Base-by-base conservation (phyloP, 129 eudicot species). In the Saussurea involucrata region DNA sequence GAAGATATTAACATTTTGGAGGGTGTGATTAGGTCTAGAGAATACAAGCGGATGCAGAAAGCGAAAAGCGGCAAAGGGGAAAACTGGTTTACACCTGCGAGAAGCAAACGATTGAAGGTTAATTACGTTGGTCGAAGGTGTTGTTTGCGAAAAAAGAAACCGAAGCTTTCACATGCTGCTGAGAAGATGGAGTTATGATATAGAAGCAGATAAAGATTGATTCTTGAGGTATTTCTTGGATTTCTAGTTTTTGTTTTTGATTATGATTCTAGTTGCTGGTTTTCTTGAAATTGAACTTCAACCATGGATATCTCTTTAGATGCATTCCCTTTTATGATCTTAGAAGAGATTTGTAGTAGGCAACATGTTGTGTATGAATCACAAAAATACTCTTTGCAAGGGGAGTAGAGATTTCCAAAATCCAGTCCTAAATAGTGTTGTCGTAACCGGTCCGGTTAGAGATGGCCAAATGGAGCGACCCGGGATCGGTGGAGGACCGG, bases 1-100 rank as follows among this genome's bases (percentile, higher is more conserved):
- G 97, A 92, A 76, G 97, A 92, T 83, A 72, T 92, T 7, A 84
- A 72, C 67, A 76, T 92, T 55, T 80, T 88, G 78, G 86, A 90
- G 28, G 87, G 86, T 73, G 97, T 77, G 29, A 77, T 92, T 71
- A 76, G 90, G 68, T 92, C 96, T 1, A 84, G 92, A 81, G 97
- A 92, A 49, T 87, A 92, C 87, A 88, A 86, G 77, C 80, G 83
- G 32, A 66, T 77, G 61, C 64, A 81, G 7, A 86, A 87, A 71
- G 86, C 83, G 69, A 89, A 84, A 83, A 36, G 60, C 3, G 72
- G 63, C 72, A 81, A 29, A 44, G 82, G 21, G 21, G 85, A 75
- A n/a, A 81, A 81, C 44, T 85, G 82, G 92, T 80, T 66, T 72
- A 79, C 84, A n/a, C 86, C 95, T 1, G 85, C 83, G 58, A 89